Base-by-base conservation (phyloP, 495 filamentous ascomycete species). In the Recurvomyces mirabilis region DNA sequence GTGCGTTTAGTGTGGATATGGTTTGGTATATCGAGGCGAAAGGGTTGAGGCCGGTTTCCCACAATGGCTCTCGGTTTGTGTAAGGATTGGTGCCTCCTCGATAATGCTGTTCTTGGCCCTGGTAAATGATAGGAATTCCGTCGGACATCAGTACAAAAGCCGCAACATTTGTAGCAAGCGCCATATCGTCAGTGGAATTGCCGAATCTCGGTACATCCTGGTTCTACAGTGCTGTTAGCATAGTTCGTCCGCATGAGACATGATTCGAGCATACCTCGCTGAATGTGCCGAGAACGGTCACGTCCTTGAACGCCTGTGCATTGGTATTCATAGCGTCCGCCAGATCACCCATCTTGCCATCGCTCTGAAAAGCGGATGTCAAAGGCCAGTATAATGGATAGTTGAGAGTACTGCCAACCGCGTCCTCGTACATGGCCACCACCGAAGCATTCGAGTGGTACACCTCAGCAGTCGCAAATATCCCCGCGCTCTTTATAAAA, bases 41-140 rank as follows among this genome's bases (percentile, higher is more conserved):
- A 18, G 74, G 81, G 37, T 68, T 55, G 59, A 82, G 87, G 3
- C 63, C 61, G 19, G 73, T 72, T 13, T 73, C 65, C 82, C 82
- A 87, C 30, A 86, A 49, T 29, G 82, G 77, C 56, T 85, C 80
- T 21, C 83, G 74, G 58, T 84, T 80, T 17, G 58, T 43, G 20
- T 58, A 46, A 0, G 80, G 81, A 24, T 73, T 70, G 32, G 43
- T 62, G 5, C 62, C 56, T 32, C 82, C 81, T 3, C 55, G 51
- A 51, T 76, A 77, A 37, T 75, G 73, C 44, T 89, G 82, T 57
- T 87, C 84, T 57, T 85, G 80, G 17, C 84, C 84, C 51, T 72
- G 64, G 47, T 78, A 80, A 40, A 74, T 70, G 51, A 78, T 74
- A 1, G 75, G 74, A 10, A 78, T 74, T 13, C 74, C 74, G 47